phyloP scores from a whole-genome alignment of 768 basidiomycete species.

The Panus rudis region DNA sequence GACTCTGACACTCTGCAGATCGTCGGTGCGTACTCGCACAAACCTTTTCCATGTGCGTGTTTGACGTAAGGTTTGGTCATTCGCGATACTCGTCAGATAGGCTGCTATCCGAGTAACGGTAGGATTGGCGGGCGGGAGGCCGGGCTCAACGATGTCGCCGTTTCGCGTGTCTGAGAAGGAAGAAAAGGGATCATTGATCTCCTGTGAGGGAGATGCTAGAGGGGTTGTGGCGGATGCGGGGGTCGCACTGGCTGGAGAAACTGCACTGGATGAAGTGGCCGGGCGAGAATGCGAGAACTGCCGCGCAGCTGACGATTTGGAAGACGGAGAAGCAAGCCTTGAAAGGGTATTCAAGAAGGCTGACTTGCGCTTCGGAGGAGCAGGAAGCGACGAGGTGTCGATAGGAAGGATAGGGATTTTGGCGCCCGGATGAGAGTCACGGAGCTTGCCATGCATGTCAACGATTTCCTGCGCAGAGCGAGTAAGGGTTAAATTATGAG shows the following conservation, averaged over 20 bases:
- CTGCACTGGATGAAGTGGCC: constrained; percentile 13
- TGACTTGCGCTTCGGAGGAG: constrained; percentile 66
- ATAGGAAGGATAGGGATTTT: constrained; percentile 59
- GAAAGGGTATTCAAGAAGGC: constrained; percentile 84
- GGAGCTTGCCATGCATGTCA: constrained; percentile 78
- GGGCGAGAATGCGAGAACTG: constrained; percentile 29
- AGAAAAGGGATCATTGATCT: constrained; percentile 57
- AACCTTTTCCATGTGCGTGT: constrained; percentile 79
- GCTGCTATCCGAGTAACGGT: constrained; percentile 65
- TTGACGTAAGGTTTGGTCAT: constrained; percentile 53
- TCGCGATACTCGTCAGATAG: constrained; percentile 75
- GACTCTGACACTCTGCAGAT: constrained; percentile 79
- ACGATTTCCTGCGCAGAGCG: constrained; percentile 70
- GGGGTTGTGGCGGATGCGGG: constrained; percentile 38
- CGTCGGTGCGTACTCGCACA: constrained; percentile 78
- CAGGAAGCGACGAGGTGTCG: constrained; percentile 45
- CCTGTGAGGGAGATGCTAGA: constrained; percentile 43
- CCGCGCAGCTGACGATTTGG: constrained; percentile 36
- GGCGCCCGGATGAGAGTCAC: constrained; percentile 49
- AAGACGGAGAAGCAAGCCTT: constrained; percentile 68
- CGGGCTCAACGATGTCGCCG: constrained; percentile 17
- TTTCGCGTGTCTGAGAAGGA: constrained; percentile 17
- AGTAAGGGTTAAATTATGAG: constrained; percentile 83
- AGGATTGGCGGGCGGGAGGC: constrained; percentile 33
- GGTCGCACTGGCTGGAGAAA: constrained; percentile 25